Evolutionary conservation across 2,329 filamentous ascomycete species (phyloP).

Genomic region (Escovopsis sp.): DNA sequence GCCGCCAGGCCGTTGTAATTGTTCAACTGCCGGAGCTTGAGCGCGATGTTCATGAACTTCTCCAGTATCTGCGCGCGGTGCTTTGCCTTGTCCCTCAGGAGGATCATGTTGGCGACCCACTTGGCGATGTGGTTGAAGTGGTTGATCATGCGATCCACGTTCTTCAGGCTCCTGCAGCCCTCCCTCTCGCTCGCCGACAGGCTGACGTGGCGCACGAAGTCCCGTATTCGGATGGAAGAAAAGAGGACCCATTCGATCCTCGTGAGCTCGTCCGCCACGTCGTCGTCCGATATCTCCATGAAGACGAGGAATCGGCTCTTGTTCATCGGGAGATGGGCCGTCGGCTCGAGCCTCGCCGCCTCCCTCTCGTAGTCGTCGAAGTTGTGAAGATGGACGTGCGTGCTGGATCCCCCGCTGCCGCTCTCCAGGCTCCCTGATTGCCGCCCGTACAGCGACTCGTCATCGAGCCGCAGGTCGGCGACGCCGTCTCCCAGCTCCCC

Average conservation of each 20-base stretch:
- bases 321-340: constrained; percentile 53
- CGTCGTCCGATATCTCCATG: constrained; percentile 73
- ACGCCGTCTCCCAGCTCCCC: constrained; percentile 27
- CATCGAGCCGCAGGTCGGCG: constrained; percentile 33
- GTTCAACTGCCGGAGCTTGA: constrained; percentile 77
- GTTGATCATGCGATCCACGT: constrained; percentile 86
- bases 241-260: constrained; percentile 98
- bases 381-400: constrained; percentile 44
- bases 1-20: constrained; percentile 97
- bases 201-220: constrained; percentile 83
- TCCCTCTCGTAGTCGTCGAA: constrained; percentile 71
- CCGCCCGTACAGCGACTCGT: constrained; percentile 27
- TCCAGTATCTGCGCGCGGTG: constrained; percentile 83
- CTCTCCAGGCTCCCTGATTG: constrained; percentile 32
- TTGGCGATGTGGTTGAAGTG: constrained; percentile 80
- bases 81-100: constrained; percentile 90
- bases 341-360: constrained; percentile 56
- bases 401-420: constrained; percentile 23
- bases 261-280: constrained; percentile 82
- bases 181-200: constrained; percentile 57
- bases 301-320: constrained; percentile 84
- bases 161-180: constrained; percentile 61
- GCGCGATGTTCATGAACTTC: constrained; percentile 85
- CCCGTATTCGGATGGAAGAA: constrained; percentile 80
- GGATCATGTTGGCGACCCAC: constrained; percentile 70